These are phyloP conservation scores for Diplotaxis tenuifolia DNA, from an alignment of 345 rosid genomes.

Conservation along the genomic window DNA sequence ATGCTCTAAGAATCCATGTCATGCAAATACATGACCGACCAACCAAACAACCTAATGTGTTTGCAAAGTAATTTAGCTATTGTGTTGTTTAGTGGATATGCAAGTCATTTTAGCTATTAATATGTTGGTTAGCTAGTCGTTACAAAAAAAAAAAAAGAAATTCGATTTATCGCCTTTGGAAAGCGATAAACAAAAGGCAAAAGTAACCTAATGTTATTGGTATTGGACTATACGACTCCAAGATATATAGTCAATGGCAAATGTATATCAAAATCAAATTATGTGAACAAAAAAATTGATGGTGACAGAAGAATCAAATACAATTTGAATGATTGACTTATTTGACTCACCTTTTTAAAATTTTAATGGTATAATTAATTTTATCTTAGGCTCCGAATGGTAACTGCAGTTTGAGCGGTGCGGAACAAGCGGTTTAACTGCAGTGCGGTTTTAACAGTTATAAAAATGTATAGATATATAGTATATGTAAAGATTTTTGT, in stretches of 20 bases:
- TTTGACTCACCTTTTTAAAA: neutral
- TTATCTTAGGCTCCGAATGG: neutral
- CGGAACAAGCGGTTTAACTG: no score
- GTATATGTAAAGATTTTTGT: no score
- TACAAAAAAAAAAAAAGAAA: neutral
- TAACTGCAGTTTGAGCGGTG: no score
- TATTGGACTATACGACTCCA: no score
- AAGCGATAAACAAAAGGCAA: no score
- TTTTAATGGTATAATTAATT: neutral
- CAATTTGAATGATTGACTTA: neutral
- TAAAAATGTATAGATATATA: no score
- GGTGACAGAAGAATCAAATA: neutral
- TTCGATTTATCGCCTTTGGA: neutral
- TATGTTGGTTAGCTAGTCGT: neutral
- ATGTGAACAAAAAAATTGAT: neutral
- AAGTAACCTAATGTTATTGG: neutral
- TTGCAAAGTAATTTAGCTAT: neutral
- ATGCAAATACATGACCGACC: conserved; percentile 25
- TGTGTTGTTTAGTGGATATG: neutral
- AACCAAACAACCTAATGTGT: conserved; percentile 3
- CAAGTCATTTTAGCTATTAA: neutral
- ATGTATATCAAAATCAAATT: neutral
- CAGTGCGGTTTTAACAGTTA: no score
- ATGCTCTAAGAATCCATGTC: neutral
- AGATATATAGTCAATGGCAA: neutral